Base-by-base conservation (phyloP, 768 basidiomycete species). In the Agrocybe pediades region DNA sequence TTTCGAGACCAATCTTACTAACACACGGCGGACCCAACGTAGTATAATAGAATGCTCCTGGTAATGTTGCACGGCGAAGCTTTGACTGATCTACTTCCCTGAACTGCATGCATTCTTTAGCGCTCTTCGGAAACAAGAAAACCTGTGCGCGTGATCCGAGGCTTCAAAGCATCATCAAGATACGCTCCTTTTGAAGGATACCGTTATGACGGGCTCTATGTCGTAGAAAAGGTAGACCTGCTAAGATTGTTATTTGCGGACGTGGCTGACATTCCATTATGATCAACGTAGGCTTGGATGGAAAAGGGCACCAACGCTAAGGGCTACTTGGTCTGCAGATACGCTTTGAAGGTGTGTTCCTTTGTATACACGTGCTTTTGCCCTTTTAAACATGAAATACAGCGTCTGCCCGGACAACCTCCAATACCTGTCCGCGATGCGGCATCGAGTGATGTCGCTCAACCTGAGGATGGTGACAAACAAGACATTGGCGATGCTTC, bases 111-210 rank as follows among this genome's bases (percentile, higher is more conserved):
- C 26, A 17, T 19, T 6, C 9, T 53, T 7, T 46, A 94, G 92
- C 74, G 69, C 53, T 95, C 92, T 1, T 81, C 77, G n/a, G 84
- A 95, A 63, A 91, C 88, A 0, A 81, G 79, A 55, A 89, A 88
- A 57, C 93, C 93, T 15, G 78, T 97, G 25, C 81, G 95, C 16
- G 94, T 97, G 2, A 86, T 96, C 51, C 82, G 95, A 21, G 95
- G 94, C 1, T 95, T 71, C 78, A 93, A 94, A 67, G 68, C 86
- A 24, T 68, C 70, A 24, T 90, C 90, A 0, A 74, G 74, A 19
- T 96, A 85, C 59, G 92, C 90, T 7, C 94, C 94, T 5, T 76
- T 70, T 21, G 86, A 90, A 76, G 93, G 93, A 86, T 97, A 95
- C 65, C 85, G 93, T 8, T 97, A 97, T 63, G 94, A 96, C 61